phyloP scores from a whole-genome alignment of 108 stramenopile species.

The Pseudonitzschia pungens region DNA sequence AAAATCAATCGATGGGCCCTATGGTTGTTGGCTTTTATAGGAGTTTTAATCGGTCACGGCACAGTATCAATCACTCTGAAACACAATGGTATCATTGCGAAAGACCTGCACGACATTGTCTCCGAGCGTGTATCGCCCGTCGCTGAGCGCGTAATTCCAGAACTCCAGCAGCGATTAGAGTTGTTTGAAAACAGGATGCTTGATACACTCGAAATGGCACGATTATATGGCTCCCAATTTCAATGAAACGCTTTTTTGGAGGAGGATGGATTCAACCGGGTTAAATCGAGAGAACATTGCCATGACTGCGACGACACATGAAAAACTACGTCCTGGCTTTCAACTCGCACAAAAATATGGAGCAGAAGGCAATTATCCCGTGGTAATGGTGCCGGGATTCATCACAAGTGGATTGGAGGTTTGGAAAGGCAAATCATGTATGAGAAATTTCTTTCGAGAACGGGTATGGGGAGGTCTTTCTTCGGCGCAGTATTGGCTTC shows the following conservation, averaged over 20 bases:
- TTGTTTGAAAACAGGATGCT: conserved; percentile 16
- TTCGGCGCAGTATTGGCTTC: conserved; percentile 67
- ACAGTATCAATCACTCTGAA: conserved; percentile 27
- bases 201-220: conserved; percentile 4
- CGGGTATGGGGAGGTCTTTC: conserved; percentile 78
- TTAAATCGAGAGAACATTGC: neutral
- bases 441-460: conserved; percentile 76
- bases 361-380: conserved; percentile 71
- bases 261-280: conserved; percentile 22
- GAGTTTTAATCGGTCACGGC: conserved; percentile 16
- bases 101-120: conserved; percentile 32
- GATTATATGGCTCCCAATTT: conserved; percentile 23
- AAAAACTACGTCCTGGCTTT: conserved; percentile 47
- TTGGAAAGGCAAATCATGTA: conserved; percentile 83
- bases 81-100: conserved; percentile 26
- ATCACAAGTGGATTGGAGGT: conserved; percentile 86
- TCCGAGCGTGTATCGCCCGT: conserved; percentile 12
- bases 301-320: conserved; percentile 14
- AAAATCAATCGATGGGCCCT: neutral
- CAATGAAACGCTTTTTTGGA: conserved; percentile 37
- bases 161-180: conserved; percentile 18
- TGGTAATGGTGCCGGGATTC: conserved; percentile 89
- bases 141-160: conserved; percentile 13
- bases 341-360: conserved; percentile 49
- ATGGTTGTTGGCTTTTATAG: neutral